Evolutionary conservation across 2,329 filamentous ascomycete species (phyloP).

Genomic region (Colletotrichum incanum): DNA sequence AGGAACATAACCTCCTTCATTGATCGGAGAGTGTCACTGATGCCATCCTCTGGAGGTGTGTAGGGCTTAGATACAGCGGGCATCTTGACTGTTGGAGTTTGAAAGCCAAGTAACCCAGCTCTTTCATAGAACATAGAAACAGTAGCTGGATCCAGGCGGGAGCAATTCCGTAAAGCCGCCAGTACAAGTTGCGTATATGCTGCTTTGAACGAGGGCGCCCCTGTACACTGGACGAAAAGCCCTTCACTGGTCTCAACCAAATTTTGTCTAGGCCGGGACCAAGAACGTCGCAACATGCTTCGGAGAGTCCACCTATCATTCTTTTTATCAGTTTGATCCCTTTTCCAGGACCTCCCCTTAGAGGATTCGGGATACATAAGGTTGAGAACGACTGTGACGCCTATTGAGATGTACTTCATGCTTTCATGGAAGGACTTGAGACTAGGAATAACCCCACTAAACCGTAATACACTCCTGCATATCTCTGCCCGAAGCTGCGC

Average conservation of each 20-base stretch:
- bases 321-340: background rate
- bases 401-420: conserved; percentile 7
- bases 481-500: background rate
- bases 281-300: background rate
- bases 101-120: background rate
- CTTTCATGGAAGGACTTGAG: conserved; percentile 11
- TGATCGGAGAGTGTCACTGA: no score
- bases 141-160: background rate
- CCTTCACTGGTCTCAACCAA: conserved; percentile 11
- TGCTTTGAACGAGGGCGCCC: background rate
- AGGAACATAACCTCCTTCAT: no score
- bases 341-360: conserved; percentile 5
- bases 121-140: background rate
- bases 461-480: background rate
- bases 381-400: background rate
- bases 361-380: background rate
- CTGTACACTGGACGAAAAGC: background rate
- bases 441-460: conserved; percentile 9
- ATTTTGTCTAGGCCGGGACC: conserved; percentile 2
- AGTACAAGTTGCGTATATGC: conserved; percentile 12
- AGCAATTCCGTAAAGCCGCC: background rate
- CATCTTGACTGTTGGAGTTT: background rate
- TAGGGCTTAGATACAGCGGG: no score
- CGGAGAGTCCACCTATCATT: background rate
- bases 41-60: no score